A percentile compares a stretch with the other conserved stretches of the same genome.
Conservation (phyloP, 192 early-diverging fungal species). For the Coemansia sp. region DNA sequence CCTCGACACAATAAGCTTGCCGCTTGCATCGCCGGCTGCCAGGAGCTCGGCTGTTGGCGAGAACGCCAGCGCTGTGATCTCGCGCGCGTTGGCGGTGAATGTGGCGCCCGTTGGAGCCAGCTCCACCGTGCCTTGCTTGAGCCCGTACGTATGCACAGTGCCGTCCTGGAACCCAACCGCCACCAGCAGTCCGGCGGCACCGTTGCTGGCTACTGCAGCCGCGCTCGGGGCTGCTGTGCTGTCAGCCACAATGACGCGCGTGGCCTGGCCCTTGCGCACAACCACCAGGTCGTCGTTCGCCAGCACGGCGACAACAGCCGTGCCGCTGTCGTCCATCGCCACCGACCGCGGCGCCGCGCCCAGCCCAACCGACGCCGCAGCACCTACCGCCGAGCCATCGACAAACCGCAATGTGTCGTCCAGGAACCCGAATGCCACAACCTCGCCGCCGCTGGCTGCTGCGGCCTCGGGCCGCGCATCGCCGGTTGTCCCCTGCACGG, state of each 20-base stretch:
- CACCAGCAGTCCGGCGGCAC: conserved; percentile 6
- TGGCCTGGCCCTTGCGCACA: conserved; percentile 2
- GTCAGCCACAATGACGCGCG: conserved; percentile 3
- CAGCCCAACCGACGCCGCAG: conserved; percentile 9
- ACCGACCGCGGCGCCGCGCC: conserved; percentile 30
- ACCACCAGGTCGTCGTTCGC: conserved; percentile 29
- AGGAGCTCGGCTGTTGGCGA: conserved; percentile 72
- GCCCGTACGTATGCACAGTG: conserved; percentile 64
- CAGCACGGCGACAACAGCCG: conserved; percentile 25
- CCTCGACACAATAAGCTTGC: conserved; percentile 78
- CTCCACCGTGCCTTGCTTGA: conserved; percentile 31
- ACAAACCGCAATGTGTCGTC: conserved; percentile 42
- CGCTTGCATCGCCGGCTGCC: conserved; percentile 77
- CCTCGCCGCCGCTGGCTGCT: conserved; percentile 4
- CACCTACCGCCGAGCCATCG: background rate
- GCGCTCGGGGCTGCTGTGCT: conserved; percentile 13
- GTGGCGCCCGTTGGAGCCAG: conserved; percentile 25
- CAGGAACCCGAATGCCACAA: conserved; percentile 28
- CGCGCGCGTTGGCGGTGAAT: conserved; percentile 55
- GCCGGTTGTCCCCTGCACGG: conserved; percentile 6
- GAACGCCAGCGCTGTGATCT: conserved; percentile 78
- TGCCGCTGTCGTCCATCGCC: conserved; percentile 11
- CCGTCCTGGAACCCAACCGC: conserved; percentile 59
- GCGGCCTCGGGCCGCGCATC: conserved; percentile 22
- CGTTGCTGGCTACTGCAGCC: conserved; percentile 6